Conservation (phyloP, 2,329 filamentous ascomycete species). For the Ophiostoma novo-ulmi region DNA sequence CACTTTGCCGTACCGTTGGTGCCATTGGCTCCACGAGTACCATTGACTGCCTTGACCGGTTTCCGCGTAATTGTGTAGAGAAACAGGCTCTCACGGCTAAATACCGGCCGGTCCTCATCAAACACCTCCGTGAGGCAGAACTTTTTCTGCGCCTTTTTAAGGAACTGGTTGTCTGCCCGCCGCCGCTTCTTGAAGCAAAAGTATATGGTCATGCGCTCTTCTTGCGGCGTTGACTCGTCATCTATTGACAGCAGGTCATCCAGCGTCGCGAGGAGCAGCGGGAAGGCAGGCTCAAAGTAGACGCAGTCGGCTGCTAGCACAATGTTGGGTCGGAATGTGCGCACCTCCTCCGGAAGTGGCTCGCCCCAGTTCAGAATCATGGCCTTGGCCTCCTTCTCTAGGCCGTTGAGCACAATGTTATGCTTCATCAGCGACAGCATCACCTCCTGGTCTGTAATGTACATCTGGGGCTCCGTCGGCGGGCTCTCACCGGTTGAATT, state of each 20-base stretch:
- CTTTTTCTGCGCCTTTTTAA: constrained; percentile 63
- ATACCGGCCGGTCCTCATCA: constrained; percentile 56
- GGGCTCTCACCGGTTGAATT: neutral
- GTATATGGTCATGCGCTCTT: constrained; percentile 46
- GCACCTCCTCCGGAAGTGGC: constrained; percentile 49
- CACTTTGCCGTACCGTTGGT: neutral
- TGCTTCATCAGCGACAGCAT: constrained; percentile 82
- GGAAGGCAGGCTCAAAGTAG: constrained; percentile 95
- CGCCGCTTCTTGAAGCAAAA: constrained; percentile 96
- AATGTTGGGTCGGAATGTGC: constrained; percentile 62
- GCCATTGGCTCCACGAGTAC: neutral
- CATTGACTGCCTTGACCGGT: constrained; percentile 16
- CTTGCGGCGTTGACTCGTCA: constrained; percentile 2
- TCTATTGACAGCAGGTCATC: constrained; percentile 68
- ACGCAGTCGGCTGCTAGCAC: constrained; percentile 95
- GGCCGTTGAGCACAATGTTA: constrained; percentile 77
- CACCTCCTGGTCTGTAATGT: constrained; percentile 78
- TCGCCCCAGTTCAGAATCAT: constrained; percentile 75
- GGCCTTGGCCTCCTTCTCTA: constrained; percentile 59
- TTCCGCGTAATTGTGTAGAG: constrained; percentile 54
- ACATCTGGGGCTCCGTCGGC: constrained; percentile 44
- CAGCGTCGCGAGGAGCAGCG: constrained; percentile 74
- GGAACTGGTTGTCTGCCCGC: constrained; percentile 70
- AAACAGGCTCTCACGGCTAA: constrained; percentile 55
- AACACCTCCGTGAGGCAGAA: constrained; percentile 59